Evolutionary conservation across 2,329 filamentous ascomycete genomes (phyloP), one percentile per base, ranked within the genome.

Genomic region (Tolypocladium cylindrosporum): DNA sequence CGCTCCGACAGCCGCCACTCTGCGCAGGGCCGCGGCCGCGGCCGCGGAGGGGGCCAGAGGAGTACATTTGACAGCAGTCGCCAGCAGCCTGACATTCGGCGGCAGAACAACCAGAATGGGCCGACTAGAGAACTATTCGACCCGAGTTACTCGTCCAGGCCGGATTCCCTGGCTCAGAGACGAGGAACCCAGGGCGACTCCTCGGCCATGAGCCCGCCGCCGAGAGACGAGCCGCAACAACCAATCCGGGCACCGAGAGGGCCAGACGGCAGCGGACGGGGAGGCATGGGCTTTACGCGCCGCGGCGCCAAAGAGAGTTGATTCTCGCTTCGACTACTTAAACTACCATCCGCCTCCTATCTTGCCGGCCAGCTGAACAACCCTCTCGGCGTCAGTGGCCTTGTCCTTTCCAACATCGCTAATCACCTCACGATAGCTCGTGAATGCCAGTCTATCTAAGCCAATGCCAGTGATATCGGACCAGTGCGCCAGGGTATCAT

Each of bases 291-390:
- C 41, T 92, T 94, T 67, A 81, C 80, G 53, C 78, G 77, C 61
- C 80, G 89, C 66, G 87, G 88, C 61, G 80, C 62, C 61, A 69
- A 66, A 59, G 68, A 66, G 57, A 68, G 67, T 66, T 74, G 72
- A 69, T 68, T 36, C 41, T 16, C 53, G 24, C 1, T 40, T 41
- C 63, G 64, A 68, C 63, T 61, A 62, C 58, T 59, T 59, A 60
- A 57, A 60, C 71, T 80, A 97, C 94, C 94, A 99, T 31, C 94
- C 94, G 56, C 94, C 94, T 56, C 92, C 94, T 65, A 92, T 89
- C 73, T 91, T 94, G 58, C 91, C 87, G 53, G 93, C 93, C 67
- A 99, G 79, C 68, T 94, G 91, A 59, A 91, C 88, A 45, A 96
- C 92, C 60, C 87, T 84, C 68, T 95, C 89, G 50, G 89, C 87